Evolutionary conservation across 495 filamentous ascomycete genomes (phyloP).

Genomic region (Tuber microsphaerosporum): DNA sequence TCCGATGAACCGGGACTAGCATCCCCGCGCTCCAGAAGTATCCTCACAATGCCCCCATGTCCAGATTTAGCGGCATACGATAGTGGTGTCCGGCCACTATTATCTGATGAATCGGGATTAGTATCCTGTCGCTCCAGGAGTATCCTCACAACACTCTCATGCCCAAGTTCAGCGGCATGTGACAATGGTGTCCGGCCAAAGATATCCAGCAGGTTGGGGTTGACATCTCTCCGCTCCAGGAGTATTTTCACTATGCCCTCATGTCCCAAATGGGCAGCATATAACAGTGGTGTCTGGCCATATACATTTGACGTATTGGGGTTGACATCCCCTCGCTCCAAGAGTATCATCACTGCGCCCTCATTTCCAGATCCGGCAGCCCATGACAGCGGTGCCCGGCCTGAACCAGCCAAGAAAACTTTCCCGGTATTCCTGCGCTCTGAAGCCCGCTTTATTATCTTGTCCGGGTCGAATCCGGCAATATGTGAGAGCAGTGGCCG

Average conservation of each 20-base stretch:
- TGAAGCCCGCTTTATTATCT: no score
- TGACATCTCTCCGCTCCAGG: neutral
- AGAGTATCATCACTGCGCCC: constrained; percentile 32
- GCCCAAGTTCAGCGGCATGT: neutral
- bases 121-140: neutral
- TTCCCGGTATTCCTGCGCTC: no score
- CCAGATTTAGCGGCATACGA: no score
- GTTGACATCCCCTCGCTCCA: constrained; percentile 7
- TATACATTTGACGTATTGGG: constrained; percentile 8
- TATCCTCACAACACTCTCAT: neutral
- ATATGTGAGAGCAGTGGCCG: constrained; percentile 44
- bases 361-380: constrained; percentile 43
- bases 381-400: constrained; percentile 43
- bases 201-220: no score
- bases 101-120: no score
- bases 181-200: neutral
- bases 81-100: no score
- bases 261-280: neutral
- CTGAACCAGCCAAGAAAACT: no score
- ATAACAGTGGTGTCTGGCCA: constrained; percentile 31
- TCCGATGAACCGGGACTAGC: no score
- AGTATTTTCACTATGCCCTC: neutral
- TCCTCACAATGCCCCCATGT: no score
- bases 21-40: no score
- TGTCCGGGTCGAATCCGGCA: no score